Base-by-base conservation (phyloP, 257 asterid species). In the Nicotiana attenuata region DNA sequence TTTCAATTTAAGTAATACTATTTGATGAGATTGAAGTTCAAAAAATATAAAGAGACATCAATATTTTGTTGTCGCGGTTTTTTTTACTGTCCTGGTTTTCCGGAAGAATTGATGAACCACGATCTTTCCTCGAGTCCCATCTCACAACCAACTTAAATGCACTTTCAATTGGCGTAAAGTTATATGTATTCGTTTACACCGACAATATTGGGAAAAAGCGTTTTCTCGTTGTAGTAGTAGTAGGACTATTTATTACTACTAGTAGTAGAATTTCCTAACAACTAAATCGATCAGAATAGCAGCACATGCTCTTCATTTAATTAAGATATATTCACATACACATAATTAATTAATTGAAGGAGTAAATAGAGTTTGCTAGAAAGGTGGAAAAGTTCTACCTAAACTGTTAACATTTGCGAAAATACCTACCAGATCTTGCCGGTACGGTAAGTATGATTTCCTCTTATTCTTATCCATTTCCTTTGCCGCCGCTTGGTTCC, bases 371-470 rank as follows among this genome's bases (percentile, higher is more conserved):
- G 52, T 16, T 13, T 38, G 60, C 87, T 89, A 90, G 80, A 82
- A 85, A 56, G 83, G 87, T 35, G 90, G 84, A 50, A 80, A 85
- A 29, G 83, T 86, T 87, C 88, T 85, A 82, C 89, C 82, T n/a
- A 87, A 69, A 53, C 83, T 86, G 85, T 88, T 89, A 80, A 56
- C 94, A 65, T 86, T 91, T 0, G 90, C 89, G 83, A 94, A 92
- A 77, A 92, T 85, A n/a, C 98, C 97, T 3, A 94, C 88, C 47
- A 92, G 89, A 69, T 86, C 93, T 89, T 82, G 90, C 85, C 91
- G 86, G 90, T 94, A 92, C 8, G 98, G 98, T 53, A 94, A 76
- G 84, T 89, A 94, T 81, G 98, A 91, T 91, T 91, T 94, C 89
- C 85, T 90, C 89, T 82, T 89, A 22, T 89, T 85, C 22, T 83